Conservation (phyloP, 2,329 filamentous ascomycete species). For the Scedosporium boydii region DNA sequence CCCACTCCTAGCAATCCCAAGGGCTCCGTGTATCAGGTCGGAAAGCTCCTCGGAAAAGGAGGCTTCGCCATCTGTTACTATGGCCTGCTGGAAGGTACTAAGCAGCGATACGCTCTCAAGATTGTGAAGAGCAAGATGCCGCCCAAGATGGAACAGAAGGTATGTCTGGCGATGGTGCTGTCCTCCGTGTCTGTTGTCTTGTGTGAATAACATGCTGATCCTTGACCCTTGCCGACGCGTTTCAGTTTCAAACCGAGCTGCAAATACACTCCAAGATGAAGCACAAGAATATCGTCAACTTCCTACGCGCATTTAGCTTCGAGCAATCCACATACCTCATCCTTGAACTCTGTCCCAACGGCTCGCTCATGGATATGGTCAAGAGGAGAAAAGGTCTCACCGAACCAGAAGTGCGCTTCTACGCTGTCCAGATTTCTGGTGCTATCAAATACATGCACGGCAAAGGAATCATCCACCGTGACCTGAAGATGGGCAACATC, state of each 20-base stretch:
- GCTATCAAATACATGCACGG: slow-evolving; percentile 97
- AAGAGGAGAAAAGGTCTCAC: slow-evolving; percentile 84
- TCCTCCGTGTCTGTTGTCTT: not conserved
- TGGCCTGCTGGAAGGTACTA: slow-evolving; percentile 56
- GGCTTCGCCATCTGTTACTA: slow-evolving; percentile 77
- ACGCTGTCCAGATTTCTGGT: slow-evolving; percentile 88
- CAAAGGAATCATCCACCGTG: slow-evolving; percentile 91
- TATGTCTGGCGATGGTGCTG: slow-evolving; percentile 20
- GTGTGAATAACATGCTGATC: not conserved
- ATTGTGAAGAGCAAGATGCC: slow-evolving; percentile 80
- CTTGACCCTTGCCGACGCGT: slow-evolving; percentile 10
- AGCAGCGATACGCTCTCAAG: slow-evolving; percentile 65
- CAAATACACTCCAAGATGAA: slow-evolving; percentile 98
- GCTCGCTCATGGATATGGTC: slow-evolving; percentile 95
- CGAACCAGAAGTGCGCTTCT: slow-evolving; percentile 87
- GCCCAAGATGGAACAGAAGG: slow-evolving; percentile 76
- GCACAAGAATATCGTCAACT: slow-evolving; percentile 92
- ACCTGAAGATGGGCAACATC: slow-evolving; percentile 96
- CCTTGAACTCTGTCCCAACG: slow-evolving; percentile 88
- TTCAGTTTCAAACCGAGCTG: slow-evolving; percentile 67
- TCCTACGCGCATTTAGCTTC: slow-evolving; percentile 88
- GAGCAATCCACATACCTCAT: slow-evolving; percentile 86
- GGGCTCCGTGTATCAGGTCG: slow-evolving; percentile 65
- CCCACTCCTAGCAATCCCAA: slow-evolving; percentile 59
- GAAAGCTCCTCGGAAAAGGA: slow-evolving; percentile 67